A percentile compares a stretch with the other conserved stretches of the same genome.
These are phyloP conservation scores for Sporisorium sorghi DNA, from an alignment of 1,284 basidiomycete species.

Conservation along the genomic window DNA sequence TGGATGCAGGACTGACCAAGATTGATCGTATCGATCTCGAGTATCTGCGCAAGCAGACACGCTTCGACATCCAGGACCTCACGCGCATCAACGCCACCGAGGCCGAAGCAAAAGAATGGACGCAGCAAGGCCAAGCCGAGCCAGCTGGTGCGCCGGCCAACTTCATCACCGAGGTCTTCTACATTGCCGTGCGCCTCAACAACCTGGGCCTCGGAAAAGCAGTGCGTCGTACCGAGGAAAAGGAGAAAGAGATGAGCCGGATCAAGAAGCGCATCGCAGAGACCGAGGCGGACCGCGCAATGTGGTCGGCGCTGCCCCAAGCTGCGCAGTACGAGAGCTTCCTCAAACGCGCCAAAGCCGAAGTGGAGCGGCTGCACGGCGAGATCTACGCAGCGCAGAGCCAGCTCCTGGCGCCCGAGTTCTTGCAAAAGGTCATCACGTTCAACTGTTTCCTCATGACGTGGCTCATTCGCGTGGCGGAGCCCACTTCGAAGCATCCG, in stretches of 20 bases:
- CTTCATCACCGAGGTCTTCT: conserved; percentile 97
- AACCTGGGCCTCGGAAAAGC: conserved; percentile 71
- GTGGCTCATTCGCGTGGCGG: conserved; percentile 93
- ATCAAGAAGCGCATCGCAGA: conserved; percentile 80
- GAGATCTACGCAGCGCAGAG: conserved; percentile 82
- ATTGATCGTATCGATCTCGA: conserved; percentile 85
- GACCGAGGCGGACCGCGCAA: conserved; percentile 74
- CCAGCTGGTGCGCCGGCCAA: conserved; percentile 71
- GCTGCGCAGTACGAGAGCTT: conserved; percentile 67
- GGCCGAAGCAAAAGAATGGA: conserved; percentile 62
- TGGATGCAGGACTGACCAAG: conserved; percentile 90
- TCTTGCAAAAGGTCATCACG: conserved; percentile 81
- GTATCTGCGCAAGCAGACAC: conserved; percentile 72
- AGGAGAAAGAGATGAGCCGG: conserved; percentile 74
- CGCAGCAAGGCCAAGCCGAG: conserved; percentile 25
- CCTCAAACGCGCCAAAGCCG: conserved; percentile 63
- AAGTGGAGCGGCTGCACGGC: conserved; percentile 67
- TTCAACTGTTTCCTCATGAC: conserved; percentile 91
- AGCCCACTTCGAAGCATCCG: conserved; percentile 84
- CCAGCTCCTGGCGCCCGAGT: conserved; percentile 86
- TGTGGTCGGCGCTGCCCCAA: conserved; percentile 55
- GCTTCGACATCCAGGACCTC: conserved; percentile 58
- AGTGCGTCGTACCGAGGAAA: conserved; percentile 79
- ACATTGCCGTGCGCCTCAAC: conserved; percentile 72
- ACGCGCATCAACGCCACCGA: conserved; percentile 67